Evolutionary conservation across 345 rosid genomes (phyloP), one percentile per base, ranked within the genome.

Genomic region (Ceriops tagal): DNA sequence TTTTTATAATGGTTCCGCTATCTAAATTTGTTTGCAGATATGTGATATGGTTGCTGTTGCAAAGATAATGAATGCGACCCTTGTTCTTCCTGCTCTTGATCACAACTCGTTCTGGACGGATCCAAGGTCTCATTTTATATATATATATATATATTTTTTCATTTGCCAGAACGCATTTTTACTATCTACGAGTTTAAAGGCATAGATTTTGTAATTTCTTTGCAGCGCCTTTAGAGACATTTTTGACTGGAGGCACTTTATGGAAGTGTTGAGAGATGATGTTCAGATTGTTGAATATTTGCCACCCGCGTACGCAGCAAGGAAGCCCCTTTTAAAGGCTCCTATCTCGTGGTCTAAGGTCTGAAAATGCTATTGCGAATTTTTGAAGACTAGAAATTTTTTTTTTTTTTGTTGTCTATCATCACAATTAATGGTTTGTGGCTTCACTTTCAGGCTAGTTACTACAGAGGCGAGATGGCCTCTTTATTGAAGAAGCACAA

Each of bases 311-410:
- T 85, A 76, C 52, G 80, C 88, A 13, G 66, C 71, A 24, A 78
- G 72, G 78, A 86, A 86, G 75, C 96, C 97, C 52, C 84, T 84
- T 49, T 58, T 79, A 53, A 96, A 86, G 82, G 97, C 98, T 57
- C 99, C 99, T 35, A 79, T 96, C 73, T 96, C 99, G n/a, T 96
- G 99, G 99, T 96, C 99, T 0, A 96, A 88, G 99, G 99, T 95
- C 21, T 65, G 82, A 7, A 59, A 34, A 30, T 35, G 43, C 30
- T 57, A 16, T n/a, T 11, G 62, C 22, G 26, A 4, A 58, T 75
- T 49, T 62, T 27, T 58, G 7, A 28, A 53, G 34, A 19, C 8
- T 8, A 16, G n/a, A 1, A 13, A 30, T 24, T 0, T 24, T 24
- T 26, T 4, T 20, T 26, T 27, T 2, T 11, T 20, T 58, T 43